phyloP scores from a whole-genome alignment of 768 basidiomycete genomes.

The Mycena alexandri region DNA sequence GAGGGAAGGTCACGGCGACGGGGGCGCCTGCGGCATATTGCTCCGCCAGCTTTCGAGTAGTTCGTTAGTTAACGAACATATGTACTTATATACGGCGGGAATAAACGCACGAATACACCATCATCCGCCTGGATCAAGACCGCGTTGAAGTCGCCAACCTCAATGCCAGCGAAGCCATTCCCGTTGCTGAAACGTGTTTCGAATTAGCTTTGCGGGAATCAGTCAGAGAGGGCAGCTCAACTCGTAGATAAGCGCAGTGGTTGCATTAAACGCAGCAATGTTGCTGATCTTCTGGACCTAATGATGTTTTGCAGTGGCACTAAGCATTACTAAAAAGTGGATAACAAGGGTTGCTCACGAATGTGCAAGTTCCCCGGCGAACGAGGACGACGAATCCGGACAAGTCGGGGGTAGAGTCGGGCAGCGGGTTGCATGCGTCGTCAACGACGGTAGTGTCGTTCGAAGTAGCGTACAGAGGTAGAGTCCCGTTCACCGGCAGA shows the following conservation, averaged over 20 bases:
- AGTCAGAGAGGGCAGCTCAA: constrained; percentile 42
- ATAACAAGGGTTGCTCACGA: neutral
- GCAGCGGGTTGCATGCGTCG: constrained; percentile 46
- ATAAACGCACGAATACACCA: constrained; percentile 63
- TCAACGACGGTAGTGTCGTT: constrained; percentile 64
- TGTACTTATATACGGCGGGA: no score
- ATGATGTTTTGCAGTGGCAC: neutral
- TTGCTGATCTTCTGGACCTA: constrained; percentile 60
- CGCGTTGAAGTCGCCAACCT: constrained; percentile 60
- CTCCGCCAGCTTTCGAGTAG: constrained; percentile 55
- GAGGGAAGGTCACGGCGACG: constrained; percentile 62
- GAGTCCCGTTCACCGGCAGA: constrained; percentile 57
- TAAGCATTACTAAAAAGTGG: neutral
- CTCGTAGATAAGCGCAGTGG: constrained; percentile 67
- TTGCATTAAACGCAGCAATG: constrained; percentile 65
- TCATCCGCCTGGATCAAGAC: constrained; percentile 67
- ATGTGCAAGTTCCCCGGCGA: neutral
- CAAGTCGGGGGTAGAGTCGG: constrained; percentile 40
- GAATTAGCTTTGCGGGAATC: constrained; percentile 6
- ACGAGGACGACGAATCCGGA: neutral
- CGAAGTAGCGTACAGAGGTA: constrained; percentile 72
- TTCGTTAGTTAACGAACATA: no score
- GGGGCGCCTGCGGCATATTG: constrained; percentile 59
- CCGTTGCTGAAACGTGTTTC: constrained; percentile 57
- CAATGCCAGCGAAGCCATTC: constrained; percentile 57